phyloP scores from a whole-genome alignment of 768 basidiomycete species.

The Erythrobasidium yunnanense region DNA sequence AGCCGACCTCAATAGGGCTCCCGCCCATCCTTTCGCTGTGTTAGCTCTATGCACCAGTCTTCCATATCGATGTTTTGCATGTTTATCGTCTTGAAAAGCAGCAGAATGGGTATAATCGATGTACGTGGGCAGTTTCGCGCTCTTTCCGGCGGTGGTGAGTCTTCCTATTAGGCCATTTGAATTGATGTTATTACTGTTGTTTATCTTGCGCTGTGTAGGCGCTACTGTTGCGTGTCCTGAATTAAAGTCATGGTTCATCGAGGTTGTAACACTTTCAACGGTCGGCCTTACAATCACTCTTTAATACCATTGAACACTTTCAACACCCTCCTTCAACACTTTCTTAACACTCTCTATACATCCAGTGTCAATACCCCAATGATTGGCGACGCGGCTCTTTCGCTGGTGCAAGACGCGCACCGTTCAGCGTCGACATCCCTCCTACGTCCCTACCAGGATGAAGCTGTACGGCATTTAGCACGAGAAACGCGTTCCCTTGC shows the following conservation, averaged over 20 bases:
- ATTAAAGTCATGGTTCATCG: too few species aligned
- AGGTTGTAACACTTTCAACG: too few species aligned
- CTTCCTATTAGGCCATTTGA: too few species aligned
- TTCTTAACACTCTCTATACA: too few species aligned
- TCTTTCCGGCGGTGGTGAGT: too few species aligned
- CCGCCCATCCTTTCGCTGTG: neutral
- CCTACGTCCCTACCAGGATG: slow-evolving; percentile 28
- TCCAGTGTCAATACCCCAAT: too few species aligned
- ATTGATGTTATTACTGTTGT: too few species aligned
- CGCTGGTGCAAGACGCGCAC: slow-evolving; percentile 14
- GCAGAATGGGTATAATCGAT: slow-evolving; percentile 19
- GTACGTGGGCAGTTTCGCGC: slow-evolving; percentile 3
- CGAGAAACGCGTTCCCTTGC: slow-evolving; percentile 28
- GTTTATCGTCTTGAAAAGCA: slow-evolving; percentile 23
- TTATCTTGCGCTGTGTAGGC: too few species aligned
- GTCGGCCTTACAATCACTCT: too few species aligned
- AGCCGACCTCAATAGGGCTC: neutral
- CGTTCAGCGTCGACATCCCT: slow-evolving; percentile 23
- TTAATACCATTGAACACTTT: too few species aligned
- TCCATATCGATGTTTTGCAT: neutral
- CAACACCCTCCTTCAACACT: too few species aligned
- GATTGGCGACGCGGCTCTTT: slow-evolving; percentile 22
- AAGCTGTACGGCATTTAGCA: slow-evolving; percentile 20
- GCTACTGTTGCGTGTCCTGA: too few species aligned
- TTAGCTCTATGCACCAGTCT: slow-evolving; percentile 14